Evolutionary conservation across 192 early-diverging fungal species (phyloP), one percentile per base, ranked within the genome.

Genomic region (Backusella tarrabulga): DNA sequence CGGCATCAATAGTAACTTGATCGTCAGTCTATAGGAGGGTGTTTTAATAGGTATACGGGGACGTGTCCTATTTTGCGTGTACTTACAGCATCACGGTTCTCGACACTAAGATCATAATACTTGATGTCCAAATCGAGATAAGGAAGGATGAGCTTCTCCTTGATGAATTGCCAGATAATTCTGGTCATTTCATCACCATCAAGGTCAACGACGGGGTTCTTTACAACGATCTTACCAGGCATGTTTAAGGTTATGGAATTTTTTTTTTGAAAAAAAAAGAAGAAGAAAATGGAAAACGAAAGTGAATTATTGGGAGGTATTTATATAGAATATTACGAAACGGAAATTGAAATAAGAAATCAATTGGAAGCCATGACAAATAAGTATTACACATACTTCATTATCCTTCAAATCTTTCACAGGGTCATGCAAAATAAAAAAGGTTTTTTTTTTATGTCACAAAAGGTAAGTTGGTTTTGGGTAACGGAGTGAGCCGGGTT

Each of bases 121-220:
- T 96, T 95, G 90, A 97, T 96, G 74, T 96, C 94, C 63, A 96
- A 79, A 74, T 96, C 90, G 72, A 95, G 83, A 77, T 95, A 94
- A 15, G 96, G 96, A 46, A 96, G 85, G 77, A 96, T 91, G n/a
- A 96, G 87, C 89, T 93, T 94, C 79, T 99, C 96, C 84, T 95
- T 94, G 86, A 97, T 97, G 84, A 90, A 87, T 83, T 93, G 88
- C 95, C 95, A 97, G 85, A 99, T 94, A 85, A 99, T 98, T 79
- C 97, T 88, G 44, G 97, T 99, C 97, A 98, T 98, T 88, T 99
- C 97, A 85, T 99, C 97, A 74, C 97, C 97, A 80, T 99, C 95
- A 19, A 92, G 85, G 83, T 92, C 90, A 70, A 95, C 93, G 56
- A 94, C 91, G n/a, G 96, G 93, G 85, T 94, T 94, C 81, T 87